Evolutionary conservation across 2,329 filamentous ascomycete genomes (phyloP), one percentile per base, ranked within the genome.

Genomic region (Penicillium sp.): DNA sequence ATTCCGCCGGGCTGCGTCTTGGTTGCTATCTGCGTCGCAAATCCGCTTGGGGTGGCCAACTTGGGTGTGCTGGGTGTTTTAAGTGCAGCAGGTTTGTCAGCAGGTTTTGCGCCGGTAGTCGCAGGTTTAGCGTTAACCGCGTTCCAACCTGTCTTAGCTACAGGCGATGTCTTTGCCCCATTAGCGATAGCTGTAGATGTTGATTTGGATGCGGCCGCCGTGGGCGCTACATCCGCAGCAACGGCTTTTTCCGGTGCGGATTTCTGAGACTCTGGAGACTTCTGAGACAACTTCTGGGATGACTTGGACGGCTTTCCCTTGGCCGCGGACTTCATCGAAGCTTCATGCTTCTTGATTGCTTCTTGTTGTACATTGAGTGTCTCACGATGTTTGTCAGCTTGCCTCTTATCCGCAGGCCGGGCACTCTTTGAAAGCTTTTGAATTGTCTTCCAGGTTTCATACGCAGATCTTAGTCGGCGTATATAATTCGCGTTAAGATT

Each of bases 301-400:
- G 26, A 17, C 30, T 52, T 45, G 0, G 49, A 7, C 11, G 48
- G 51, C 30, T 58, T 63, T n/a, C n/a, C 58, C 44, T 48, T 63
- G 35, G 19, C 26, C 23, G 58, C 29, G 7, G 51, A 52, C 23
- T 38, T 48, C 60, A 58, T 54, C 3, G 60, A 30, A 15, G 61
- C 53, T 29, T 69, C 66, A 15, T 62, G 51, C 21, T 64, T 63
- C 19, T 61, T 52, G 26, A 67, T 31, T 30, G 63, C 48, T 15
- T 62, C 56, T 38, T 49, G 57, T 41, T 52, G 60, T 9, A 48
- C 9, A 5, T 56, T 30, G 15, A 69, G 23, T 35, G 48, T 44
- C 6, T 4, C 15, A 7, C 50, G 47, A 19, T 53, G 7, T 30
- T 29, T 59, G 19, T 26, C 23, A 38, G 29, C 17, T n/a, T 3